Evolutionary conservation across 108 stramenopile species (phyloP), one percentile per base, ranked within the genome.

Genomic region (Cyclotella cryptica): DNA sequence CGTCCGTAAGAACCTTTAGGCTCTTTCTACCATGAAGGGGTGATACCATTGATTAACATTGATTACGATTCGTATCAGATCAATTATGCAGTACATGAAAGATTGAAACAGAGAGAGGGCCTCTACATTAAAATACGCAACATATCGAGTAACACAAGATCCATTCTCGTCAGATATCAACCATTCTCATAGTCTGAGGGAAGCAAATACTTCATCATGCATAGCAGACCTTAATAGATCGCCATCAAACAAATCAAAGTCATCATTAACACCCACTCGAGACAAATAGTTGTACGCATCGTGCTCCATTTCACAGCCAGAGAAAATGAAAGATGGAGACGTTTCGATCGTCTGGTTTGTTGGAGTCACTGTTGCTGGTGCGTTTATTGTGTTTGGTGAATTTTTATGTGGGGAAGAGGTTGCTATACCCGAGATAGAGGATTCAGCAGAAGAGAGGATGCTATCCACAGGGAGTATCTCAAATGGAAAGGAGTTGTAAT

Each of bases 161-260:
- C 35, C 35, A 35, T 35, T 6, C 35, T 35, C 35, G 35, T 35
- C 35, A 2, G 6, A 35, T 35, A 35, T 35, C 35, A 6, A 6
- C 6, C 35, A 35, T 35, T 61, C 43, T 46, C 30, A 58, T 43
- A 75, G 42, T 44, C 51, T 44, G 19, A 45, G 24, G 13, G 64
- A 61, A 61, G 66, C 54, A 35, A 77, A 70, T 15, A 77, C 69
- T 35, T 64, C 62, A 55, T 77, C 77, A 17, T 64, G 42, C 13
- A 35, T 54, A 15, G 68, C 41, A 27, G 59, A 22, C 18, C 29
- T 77, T 24, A 77, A 46, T 44, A 79, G 54, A 21, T 65, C 64
- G 10, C 78, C 78, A 45, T 79, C 70, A 63, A 79, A 79, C 64
- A 79, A 57, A 71, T 79, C 70, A 28, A 79, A 79, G 44, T 79